Conservation (phyloP, 2,329 filamentous ascomycete species). For the Fusarium sp. region DNA sequence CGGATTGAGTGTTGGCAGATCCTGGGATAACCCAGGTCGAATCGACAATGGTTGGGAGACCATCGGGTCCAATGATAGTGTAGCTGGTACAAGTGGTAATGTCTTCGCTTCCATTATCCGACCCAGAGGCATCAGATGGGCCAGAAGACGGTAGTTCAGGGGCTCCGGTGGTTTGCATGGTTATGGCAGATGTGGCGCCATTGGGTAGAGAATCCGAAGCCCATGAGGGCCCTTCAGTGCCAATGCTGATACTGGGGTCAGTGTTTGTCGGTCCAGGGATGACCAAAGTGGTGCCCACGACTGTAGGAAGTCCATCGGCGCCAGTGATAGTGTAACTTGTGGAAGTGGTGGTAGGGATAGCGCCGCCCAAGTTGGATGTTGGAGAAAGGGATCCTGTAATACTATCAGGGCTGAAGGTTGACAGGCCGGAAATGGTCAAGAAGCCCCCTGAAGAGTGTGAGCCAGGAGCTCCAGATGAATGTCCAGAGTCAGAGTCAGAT, state of each 20-base stretch:
- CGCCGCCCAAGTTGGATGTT: neutral
- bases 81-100: conserved; percentile 40
- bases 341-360: conserved; percentile 38
- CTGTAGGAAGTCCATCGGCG: conserved; percentile 39
- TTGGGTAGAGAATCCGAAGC: conserved; percentile 29
- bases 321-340: conserved; percentile 44
- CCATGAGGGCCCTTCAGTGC: conserved; percentile 11
- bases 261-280: conserved; percentile 39
- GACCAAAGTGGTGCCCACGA: conserved; percentile 47
- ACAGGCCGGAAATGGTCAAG: conserved; percentile 6
- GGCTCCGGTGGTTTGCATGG: conserved; percentile 9
- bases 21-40: conserved; percentile 46
- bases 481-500: conserved; percentile 2
- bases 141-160: conserved; percentile 7
- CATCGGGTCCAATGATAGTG: conserved; percentile 36
- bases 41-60: conserved; percentile 45
- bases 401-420: conserved; percentile 8
- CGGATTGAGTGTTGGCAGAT: conserved; percentile 32
- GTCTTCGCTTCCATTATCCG: conserved; percentile 6
- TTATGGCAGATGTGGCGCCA: conserved; percentile 15
- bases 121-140: conserved; percentile 3
- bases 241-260: conserved; percentile 19
- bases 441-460: conserved; percentile 6
- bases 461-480: neutral
- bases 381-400: neutral